Conservation (phyloP, 2,329 filamentous ascomycete genomes). For the Talaromyces albobiverticillius region DNA sequence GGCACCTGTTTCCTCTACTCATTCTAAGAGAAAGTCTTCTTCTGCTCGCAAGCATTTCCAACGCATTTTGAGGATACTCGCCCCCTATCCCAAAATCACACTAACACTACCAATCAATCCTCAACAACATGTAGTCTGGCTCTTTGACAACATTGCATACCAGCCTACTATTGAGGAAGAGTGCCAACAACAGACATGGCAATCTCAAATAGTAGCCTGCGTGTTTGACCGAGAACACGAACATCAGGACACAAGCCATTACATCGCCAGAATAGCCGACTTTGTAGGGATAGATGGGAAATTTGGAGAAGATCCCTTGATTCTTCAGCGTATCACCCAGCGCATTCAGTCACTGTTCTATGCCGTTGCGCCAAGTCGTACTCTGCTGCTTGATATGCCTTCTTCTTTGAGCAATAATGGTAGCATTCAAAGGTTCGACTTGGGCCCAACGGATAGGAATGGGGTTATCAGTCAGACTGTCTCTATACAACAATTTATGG, state of each 20-base stretch:
- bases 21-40: no score
- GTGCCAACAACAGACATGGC: conserved; percentile 52
- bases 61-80: not conserved
- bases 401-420: not conserved
- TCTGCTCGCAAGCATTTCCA: not conserved
- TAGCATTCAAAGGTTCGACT: conserved; percentile 44
- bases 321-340: conserved; percentile 63
- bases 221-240: conserved; percentile 74
- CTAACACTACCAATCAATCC: conserved; percentile 50
- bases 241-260: conserved; percentile 63
- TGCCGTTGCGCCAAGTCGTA: conserved; percentile 67
- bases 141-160: conserved; percentile 86
- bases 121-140: conserved; percentile 74
- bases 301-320: conserved; percentile 42
- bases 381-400: conserved; percentile 60
- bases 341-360: conserved; percentile 68
- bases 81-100: conserved; percentile 50
- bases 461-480: conserved; percentile 68
- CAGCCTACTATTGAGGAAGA: conserved; percentile 33
- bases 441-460: conserved; percentile 69
- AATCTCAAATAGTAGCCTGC: conserved; percentile 78
- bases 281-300: conserved; percentile 65
- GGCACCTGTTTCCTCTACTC: no score
- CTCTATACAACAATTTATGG: conserved; percentile 27
- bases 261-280: conserved; percentile 68